phyloP scores from a whole-genome alignment of 1,139 yeast genomes.

The Yamadazyma mexicana region DNA sequence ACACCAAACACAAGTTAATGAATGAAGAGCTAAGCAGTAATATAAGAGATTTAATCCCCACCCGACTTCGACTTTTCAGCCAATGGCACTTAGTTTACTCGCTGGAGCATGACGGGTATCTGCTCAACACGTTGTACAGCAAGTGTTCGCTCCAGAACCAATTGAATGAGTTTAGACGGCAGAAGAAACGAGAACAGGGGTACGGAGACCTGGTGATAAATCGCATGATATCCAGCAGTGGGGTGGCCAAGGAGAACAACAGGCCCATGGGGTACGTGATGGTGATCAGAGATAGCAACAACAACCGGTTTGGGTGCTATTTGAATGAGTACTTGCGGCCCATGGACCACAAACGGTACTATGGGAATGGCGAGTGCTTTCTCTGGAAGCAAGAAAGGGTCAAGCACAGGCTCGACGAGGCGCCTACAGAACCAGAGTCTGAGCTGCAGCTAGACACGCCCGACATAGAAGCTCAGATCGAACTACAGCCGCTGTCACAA shows the following conservation, averaged over 20 bases:
- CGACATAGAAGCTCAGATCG: no score
- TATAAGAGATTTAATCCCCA: constrained; percentile 70
- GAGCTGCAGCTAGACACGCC: no score
- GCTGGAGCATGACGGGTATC: constrained; percentile 89
- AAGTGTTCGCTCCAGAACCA: constrained; percentile 37
- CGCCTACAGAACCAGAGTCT: no score
- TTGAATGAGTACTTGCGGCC: constrained; percentile 73
- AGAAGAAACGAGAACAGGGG: constrained; percentile 26
- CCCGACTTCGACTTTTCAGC: constrained; percentile 72
- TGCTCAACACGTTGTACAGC: constrained; percentile 71
- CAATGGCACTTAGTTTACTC: constrained; percentile 81
- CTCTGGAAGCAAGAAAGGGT: constrained; percentile 70
- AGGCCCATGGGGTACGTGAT: constrained; percentile 69
- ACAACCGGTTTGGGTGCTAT: constrained; percentile 79
- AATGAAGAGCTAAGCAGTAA: constrained; percentile 67
- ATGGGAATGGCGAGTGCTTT: constrained; percentile 95
- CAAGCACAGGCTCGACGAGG: not conserved
- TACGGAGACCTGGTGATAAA: constrained; percentile 39
- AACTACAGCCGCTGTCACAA: no score
- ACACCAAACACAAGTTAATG: constrained; percentile 60
- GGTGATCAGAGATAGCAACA: constrained; percentile 61
- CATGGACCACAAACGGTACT: constrained; percentile 69
- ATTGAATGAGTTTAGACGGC: constrained; percentile 20
- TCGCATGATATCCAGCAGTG: constrained; percentile 27
- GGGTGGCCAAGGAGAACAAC: constrained; percentile 20